Percentiles rank a stretch among this genome's conserved stretches.
Conservation (phyloP, 305 asterid genomes). For the Caryopteris hybrid region DNA sequence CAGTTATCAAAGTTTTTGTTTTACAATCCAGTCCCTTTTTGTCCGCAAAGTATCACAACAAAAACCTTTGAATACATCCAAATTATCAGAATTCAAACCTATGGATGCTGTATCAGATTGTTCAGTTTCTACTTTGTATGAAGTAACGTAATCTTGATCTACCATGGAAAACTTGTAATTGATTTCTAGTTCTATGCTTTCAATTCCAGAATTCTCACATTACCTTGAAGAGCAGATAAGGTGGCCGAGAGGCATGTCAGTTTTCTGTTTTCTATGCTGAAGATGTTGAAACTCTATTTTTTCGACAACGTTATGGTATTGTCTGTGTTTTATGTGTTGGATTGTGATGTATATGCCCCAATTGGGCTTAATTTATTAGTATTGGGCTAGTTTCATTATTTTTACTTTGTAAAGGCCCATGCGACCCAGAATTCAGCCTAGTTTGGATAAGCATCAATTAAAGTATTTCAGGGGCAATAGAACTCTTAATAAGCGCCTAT, state of each 20-base stretch:
- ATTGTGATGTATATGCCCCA: too few relatives aligned
- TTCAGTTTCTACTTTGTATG: background rate
- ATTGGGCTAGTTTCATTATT: too few relatives aligned
- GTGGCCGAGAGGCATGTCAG: background rate
- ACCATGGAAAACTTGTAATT: background rate
- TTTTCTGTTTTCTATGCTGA: background rate
- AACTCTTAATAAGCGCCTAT: too few relatives aligned
- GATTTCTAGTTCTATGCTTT: background rate
- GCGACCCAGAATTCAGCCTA: too few relatives aligned
- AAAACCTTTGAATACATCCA: background rate
- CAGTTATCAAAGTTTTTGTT: background rate
- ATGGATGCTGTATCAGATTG: background rate
- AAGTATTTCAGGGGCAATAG: too few relatives aligned
- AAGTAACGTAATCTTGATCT: background rate
- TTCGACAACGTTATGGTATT: background rate
- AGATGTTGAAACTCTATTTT: slow-evolving; percentile 2
- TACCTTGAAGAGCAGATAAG: background rate
- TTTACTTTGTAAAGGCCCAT: too few relatives aligned
- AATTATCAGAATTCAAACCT: background rate
- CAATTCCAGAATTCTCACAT: background rate
- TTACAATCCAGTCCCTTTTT: background rate
- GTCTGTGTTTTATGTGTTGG: slow-evolving; percentile 3
- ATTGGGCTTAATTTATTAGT: too few relatives aligned
- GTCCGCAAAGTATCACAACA: background rate
- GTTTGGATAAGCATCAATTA: too few relatives aligned